Percentiles rank a stretch among this genome's conserved stretches.
Evolutionary conservation across 2,329 filamentous ascomycete genomes (phyloP).

Genomic region (Aspergillus unguis): DNA sequence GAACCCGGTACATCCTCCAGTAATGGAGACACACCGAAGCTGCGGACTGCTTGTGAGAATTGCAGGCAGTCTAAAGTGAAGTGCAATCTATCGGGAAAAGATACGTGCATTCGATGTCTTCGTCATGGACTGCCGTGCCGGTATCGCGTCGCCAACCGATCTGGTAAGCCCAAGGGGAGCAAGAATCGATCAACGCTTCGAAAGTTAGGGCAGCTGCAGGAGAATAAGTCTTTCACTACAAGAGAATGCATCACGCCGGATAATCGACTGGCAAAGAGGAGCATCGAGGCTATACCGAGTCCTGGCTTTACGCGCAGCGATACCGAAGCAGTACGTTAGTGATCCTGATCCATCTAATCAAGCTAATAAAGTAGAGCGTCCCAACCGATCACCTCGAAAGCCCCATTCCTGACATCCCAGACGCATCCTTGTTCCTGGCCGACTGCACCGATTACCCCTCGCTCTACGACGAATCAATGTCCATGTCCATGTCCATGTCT

Average conservation of each 20-base stretch:
- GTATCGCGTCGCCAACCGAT: conserved; percentile 39
- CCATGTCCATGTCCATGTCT: too few relatives aligned
- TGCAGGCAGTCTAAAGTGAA: conserved; percentile 42
- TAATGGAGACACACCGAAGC: conserved; percentile 31
- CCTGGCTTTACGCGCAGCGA: conserved; percentile 6
- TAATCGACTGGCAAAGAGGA: conserved; percentile 3
- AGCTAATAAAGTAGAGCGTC: conserved; percentile 2
- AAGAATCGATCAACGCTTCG: conserved; percentile 38
- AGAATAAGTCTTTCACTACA: conserved; percentile 23
- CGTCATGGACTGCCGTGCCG: conserved; percentile 37
- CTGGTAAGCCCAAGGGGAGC: conserved; percentile 40
- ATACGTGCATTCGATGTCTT: conserved; percentile 36
- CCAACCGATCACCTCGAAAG: conserved; percentile 21
- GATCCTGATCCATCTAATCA: not conserved
- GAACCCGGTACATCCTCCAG: conserved; percentile 20
- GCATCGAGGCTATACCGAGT: conserved; percentile 6
- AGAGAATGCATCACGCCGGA: not conserved
- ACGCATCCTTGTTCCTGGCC: conserved; percentile 10
- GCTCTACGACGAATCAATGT: conserved; percentile 10
- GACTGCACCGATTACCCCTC: conserved; percentile 13
- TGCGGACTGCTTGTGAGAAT: conserved; percentile 39
- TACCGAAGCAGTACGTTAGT: not conserved
- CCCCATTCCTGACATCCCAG: conserved; percentile 18
- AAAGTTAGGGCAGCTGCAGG: conserved; percentile 36
- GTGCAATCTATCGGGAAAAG: conserved; percentile 36